Percentiles rank a stretch among this genome's conserved stretches.
phyloP scores from a whole-genome alignment of 2,329 filamentous ascomycete species.

The Thielaviopsis euricoi region DNA sequence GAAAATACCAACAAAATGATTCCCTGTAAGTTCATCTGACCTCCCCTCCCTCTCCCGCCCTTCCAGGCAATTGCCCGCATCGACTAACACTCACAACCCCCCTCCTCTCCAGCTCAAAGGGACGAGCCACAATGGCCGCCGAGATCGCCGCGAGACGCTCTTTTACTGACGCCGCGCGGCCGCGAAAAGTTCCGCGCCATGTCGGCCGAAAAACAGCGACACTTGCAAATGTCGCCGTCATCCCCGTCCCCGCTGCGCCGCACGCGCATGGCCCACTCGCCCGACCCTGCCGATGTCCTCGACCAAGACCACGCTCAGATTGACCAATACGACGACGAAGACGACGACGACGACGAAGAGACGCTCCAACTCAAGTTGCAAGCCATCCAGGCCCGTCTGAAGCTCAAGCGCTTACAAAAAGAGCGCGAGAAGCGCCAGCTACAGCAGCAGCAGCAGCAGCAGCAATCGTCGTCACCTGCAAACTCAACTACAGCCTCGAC shows the following conservation, averaged over 20 bases:
- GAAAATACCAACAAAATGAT: slow-evolving; percentile 10
- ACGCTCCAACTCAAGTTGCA: slow-evolving; percentile 71
- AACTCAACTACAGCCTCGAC: neutral
- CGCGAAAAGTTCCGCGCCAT: slow-evolving; percentile 45
- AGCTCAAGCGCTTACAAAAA: slow-evolving; percentile 71
- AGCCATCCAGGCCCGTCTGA: slow-evolving; percentile 75
- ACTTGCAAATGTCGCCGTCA: slow-evolving; percentile 49
- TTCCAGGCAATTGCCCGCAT: neutral
- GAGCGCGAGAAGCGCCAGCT: slow-evolving; percentile 25
- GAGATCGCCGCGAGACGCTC: slow-evolving; percentile 46
- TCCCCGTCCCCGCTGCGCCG: slow-evolving; percentile 42
- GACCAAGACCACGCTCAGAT: slow-evolving; percentile 22
- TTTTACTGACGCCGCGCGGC: slow-evolving; percentile 57
- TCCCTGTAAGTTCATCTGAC: slow-evolving; percentile 1
- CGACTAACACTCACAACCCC: neutral
- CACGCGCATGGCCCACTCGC: slow-evolving; percentile 3
- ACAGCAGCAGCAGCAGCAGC: too few relatives aligned
- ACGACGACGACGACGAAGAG: slow-evolving; percentile 74
- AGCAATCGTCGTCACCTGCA: slow-evolving; percentile 2
- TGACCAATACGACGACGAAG: slow-evolving; percentile 38
- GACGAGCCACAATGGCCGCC: slow-evolving; percentile 47
- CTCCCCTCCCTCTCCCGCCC: neutral
- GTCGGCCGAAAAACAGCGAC: slow-evolving; percentile 21
- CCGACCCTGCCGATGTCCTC: slow-evolving; percentile 17
- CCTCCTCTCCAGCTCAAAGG: slow-evolving; percentile 16